Evolutionary conservation across 345 rosid genomes (phyloP), one percentile per base, ranked within the genome.

Genomic region (Xanthoceras sorbifolium): DNA sequence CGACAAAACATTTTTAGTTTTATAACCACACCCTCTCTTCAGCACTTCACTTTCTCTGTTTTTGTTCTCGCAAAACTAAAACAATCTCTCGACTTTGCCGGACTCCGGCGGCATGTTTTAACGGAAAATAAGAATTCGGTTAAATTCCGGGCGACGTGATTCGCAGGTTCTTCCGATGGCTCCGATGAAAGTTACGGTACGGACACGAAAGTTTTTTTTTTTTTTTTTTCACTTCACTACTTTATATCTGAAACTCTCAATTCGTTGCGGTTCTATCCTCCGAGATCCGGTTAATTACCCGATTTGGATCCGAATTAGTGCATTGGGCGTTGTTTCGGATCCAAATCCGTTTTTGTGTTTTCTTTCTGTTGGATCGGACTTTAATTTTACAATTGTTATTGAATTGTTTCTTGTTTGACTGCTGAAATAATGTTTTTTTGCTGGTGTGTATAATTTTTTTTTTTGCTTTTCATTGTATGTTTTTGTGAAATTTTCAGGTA

Each of bases 81-180:
- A 32, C 6, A 38, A 7, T 38, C 42, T 38, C 42, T 38, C 42
- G 9, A 42, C 78, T 74, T n/a, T 57, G 86, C 88, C 89, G 83
- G 84, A 69, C 72, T 68, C 88, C 90, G 92, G 89, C 82, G 70
- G 69, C 29, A 76, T 76, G 75, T 67, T 74, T 54, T 71, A 66
- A 42, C 82, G 82, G 85, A 28, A 34, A 76, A 54, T 14, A 60
- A 29, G 61, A 54, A 70, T 22, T 72, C 76, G 74, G 79, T 40
- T 9, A 64, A 11, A 72, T 77, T 46, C 74, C 64, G 34, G 82
- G 73, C 52, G 57, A 62, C 1, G 32, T 62, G 64, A 48, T 60
- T 57, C 40, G 38, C 48, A 64, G 82, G 87, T 84, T 86, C 87
- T 86, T 86, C 87, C 69, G 67, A 20, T 36, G 38, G 11, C 64